A percentile compares a stretch with the other conserved stretches of the same genome.
These are phyloP conservation scores for Talaromyces sp. DNA, from an alignment of 2,329 filamentous ascomycete genomes.

Conservation along the genomic window DNA sequence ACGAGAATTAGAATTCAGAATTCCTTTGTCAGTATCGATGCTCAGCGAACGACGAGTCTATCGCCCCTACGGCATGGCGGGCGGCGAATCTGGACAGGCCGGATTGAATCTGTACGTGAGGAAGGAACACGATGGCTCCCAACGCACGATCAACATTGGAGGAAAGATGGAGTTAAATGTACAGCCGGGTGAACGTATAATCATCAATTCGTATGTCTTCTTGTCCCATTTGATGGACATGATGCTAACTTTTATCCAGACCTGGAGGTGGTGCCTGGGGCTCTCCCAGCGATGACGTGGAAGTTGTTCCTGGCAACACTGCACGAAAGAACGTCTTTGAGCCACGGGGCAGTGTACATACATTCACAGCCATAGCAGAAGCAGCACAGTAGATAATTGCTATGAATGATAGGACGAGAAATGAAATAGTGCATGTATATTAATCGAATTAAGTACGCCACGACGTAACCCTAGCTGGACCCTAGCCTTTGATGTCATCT, in stretches of 20 bases:
- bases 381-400: neutral
- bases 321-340: slow-evolving; percentile 6
- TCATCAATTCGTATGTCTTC: slow-evolving; percentile 15
- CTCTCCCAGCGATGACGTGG: neutral
- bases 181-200: slow-evolving; percentile 12
- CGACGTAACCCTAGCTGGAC: neutral
- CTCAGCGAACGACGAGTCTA: slow-evolving; percentile 24
- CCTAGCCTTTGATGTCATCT: neutral
- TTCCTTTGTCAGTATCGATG: slow-evolving; percentile 22
- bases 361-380: slow-evolving; percentile 14
- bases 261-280: slow-evolving; percentile 17
- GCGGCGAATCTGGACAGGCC: slow-evolving; percentile 12
- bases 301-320: neutral
- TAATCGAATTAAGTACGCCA: neutral
- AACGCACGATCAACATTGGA: slow-evolving; percentile 23
- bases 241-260: slow-evolving; percentile 4
- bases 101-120: slow-evolving; percentile 16
- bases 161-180: slow-evolving; percentile 24
- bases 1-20: slow-evolving; percentile 11
- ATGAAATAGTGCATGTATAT: neutral
- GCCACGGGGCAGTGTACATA: slow-evolving; percentile 14
- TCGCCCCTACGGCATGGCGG: slow-evolving; percentile 17
- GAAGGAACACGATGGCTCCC: slow-evolving; percentile 19
- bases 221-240: neutral
- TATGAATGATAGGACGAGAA: neutral